A percentile compares a stretch with the other conserved stretches of the same genome.
These are phyloP conservation scores for Candida jianshihensis DNA, from an alignment of 805 yeast species.

Conservation along the genomic window DNA sequence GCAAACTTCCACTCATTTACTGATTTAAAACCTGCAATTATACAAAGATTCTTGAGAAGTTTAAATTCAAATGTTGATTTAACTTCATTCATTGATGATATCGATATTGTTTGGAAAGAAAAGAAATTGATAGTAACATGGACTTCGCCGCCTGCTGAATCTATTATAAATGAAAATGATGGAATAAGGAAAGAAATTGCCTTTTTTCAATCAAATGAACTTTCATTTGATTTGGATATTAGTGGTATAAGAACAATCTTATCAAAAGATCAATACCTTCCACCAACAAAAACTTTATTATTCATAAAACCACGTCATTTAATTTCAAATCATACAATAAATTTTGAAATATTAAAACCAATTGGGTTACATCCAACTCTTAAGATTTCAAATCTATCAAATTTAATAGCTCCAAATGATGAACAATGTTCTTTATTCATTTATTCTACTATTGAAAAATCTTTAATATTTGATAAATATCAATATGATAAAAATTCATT, in stretches of 20 bases:
- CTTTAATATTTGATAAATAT: conserved; percentile 47
- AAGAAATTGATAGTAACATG: conserved; percentile 10
- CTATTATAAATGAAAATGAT: conserved; percentile 5
- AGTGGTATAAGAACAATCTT: conserved; percentile 17
- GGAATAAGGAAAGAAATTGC: conserved; percentile 19
- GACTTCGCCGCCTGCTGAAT: conserved; percentile 16
- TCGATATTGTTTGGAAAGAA: conserved; percentile 14
- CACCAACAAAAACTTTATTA: conserved; percentile 19
- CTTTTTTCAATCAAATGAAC: conserved; percentile 12
- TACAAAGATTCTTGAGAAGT: conserved; percentile 12
- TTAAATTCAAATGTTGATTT: conserved; percentile 12
- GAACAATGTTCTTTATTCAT: conserved; percentile 37
- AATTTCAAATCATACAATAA: conserved; percentile 2
- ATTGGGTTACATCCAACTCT: conserved; percentile 33
- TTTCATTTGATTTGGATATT: conserved; percentile 15
- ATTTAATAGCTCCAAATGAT: conserved; percentile 4
- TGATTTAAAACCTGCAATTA: conserved; percentile 11
- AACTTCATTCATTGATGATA: conserved; percentile 14
- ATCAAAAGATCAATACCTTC: conserved; percentile 7
- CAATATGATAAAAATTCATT: conserved; percentile 33
- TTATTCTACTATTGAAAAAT: conserved; percentile 36
- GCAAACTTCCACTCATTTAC: conserved; percentile 13
- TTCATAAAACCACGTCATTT: conserved; percentile 20
- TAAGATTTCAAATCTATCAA: conserved; percentile 7
- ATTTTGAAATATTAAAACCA: conserved; percentile 19